Evolutionary conservation across 306 rosid genomes (phyloP).

Genomic region (Dryas drummondii): DNA sequence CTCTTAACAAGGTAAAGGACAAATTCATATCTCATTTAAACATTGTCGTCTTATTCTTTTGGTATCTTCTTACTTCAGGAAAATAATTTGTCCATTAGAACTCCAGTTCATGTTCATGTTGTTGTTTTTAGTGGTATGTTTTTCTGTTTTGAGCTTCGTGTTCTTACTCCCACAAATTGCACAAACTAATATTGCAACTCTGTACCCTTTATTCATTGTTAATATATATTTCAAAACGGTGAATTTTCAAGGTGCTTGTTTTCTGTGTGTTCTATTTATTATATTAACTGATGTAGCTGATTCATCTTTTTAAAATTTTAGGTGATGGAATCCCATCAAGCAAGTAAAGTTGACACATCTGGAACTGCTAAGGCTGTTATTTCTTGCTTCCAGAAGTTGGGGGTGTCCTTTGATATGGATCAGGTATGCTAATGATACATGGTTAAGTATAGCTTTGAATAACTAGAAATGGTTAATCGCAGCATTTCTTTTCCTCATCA

Average conservation of each 20-base stretch:
- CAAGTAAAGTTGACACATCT: constrained; percentile 86
- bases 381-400: constrained; percentile 82
- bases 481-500: neutral
- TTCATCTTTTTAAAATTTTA: constrained; percentile 41
- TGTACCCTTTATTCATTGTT: neutral
- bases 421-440: constrained; percentile 47
- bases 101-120: neutral
- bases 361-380: constrained; percentile 96
- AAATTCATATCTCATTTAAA: neutral
- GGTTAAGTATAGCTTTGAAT: constrained; percentile 4
- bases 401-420: constrained; percentile 69
- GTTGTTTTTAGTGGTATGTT: neutral
- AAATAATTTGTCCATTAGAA: neutral
- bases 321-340: constrained; percentile 95
- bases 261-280: constrained; percentile 5
- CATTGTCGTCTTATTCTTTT: neutral
- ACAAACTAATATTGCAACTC: neutral
- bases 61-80: neutral
- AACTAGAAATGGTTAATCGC: neutral
- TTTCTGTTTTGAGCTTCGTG: neutral
- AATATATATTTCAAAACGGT: neutral
- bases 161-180: constrained; percentile 1
- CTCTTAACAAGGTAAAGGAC: neutral
- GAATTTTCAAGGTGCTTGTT: neutral
- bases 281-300: constrained; percentile 27